Percentiles rank a stretch among this genome's conserved stretches.
Evolutionary conservation across 768 basidiomycete species (phyloP).

Genomic region (Lactarius trivialis): DNA sequence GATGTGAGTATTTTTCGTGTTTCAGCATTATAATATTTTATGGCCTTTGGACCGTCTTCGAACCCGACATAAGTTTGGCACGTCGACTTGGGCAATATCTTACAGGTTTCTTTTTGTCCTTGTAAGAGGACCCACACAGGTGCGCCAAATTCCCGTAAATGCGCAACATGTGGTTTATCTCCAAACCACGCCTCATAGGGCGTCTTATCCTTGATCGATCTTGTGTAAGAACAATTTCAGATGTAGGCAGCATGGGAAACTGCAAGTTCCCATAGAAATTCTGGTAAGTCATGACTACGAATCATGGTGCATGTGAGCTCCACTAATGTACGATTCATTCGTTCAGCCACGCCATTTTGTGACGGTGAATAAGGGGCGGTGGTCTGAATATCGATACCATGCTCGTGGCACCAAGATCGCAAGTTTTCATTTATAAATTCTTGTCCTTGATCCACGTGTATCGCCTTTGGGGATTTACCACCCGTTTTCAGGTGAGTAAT

Average conservation of each 20-base stretch:
- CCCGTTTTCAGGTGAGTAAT: no score
- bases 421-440: neutral
- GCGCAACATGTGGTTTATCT: neutral
- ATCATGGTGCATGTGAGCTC: neutral
- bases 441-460: neutral
- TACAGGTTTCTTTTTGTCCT: neutral
- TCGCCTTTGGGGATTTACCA: no score
- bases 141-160: neutral
- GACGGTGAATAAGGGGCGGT: neutral
- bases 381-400: neutral
- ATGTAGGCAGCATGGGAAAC: no score
- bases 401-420: neutral
- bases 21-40: neutral
- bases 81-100: neutral
- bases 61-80: neutral
- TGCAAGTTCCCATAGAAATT: neutral
- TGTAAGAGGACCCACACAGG: neutral
- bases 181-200: neutral
- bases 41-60: neutral
- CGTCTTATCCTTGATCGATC: neutral
- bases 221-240: neutral
- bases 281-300: rapidly evolving
- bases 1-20: no score
- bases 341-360: neutral
- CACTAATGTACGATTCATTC: neutral